Evolutionary conservation across 1,139 yeast genomes (phyloP).

Genomic region (Taphrina flavorubra): DNA sequence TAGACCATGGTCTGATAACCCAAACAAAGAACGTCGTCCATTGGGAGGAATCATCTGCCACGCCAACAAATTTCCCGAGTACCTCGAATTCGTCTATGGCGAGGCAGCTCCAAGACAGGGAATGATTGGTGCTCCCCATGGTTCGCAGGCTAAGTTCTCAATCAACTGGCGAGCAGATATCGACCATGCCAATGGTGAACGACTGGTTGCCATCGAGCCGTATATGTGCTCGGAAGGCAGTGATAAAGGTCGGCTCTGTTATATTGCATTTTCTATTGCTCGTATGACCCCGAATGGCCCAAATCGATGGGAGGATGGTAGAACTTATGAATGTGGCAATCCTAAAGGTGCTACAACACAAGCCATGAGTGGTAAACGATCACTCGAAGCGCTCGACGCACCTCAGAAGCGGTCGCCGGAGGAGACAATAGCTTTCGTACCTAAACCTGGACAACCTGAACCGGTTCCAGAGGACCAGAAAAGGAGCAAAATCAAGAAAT

Average conservation of each 20-base stretch:
- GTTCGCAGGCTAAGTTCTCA: background rate
- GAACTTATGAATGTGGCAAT: constrained; percentile 6
- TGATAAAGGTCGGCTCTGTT: background rate
- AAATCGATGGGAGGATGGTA: background rate
- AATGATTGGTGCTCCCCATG: background rate
- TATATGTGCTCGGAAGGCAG: background rate
- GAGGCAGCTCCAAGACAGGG: background rate
- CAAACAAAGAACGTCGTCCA: background rate
- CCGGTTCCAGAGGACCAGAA: background rate
- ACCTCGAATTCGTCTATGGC: constrained; percentile 4
- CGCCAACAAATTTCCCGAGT: background rate
- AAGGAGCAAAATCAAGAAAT: background rate
- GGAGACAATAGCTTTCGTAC: background rate
- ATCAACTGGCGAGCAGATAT: constrained; percentile 5
- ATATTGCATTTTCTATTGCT: background rate
- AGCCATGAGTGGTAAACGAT: background rate
- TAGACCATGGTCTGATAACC: background rate
- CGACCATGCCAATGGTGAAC: background rate
- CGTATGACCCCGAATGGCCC: background rate
- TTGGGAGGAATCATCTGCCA: constrained; percentile 1
- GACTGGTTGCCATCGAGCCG: background rate
- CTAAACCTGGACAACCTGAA: background rate
- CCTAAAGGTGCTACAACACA: background rate
- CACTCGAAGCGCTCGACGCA: background rate
- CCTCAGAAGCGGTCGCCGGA: background rate